Evolutionary conservation across 2,329 filamentous ascomycete species (phyloP).

Genomic region (Thielaviopsis musarum): DNA sequence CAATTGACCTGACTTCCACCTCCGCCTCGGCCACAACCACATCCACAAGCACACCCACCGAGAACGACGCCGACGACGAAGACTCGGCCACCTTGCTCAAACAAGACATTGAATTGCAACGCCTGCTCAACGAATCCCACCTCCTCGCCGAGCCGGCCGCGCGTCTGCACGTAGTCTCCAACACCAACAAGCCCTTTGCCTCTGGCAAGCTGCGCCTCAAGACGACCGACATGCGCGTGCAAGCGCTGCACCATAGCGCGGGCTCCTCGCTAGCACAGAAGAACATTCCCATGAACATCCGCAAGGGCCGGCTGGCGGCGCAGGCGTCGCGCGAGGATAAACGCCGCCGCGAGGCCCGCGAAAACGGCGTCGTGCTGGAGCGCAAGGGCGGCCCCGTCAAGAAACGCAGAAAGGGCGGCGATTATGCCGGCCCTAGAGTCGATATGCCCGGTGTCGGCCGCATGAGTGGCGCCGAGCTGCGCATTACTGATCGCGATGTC

Average conservation of each 20-base stretch:
- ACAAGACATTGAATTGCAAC: conserved; percentile 83
- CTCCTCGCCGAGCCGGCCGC: conserved; percentile 43
- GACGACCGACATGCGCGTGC: conserved; percentile 69
- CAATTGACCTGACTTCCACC: conserved; percentile 32
- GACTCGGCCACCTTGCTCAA: conserved; percentile 57
- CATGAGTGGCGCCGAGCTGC: conserved; percentile 64
- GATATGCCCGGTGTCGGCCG: conserved; percentile 66
- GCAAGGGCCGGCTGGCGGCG: conserved; percentile 67
- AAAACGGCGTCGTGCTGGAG: conserved; percentile 85
- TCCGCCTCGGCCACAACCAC: conserved; percentile 13
- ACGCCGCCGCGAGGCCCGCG: conserved; percentile 61
- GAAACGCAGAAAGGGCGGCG: conserved; percentile 24
- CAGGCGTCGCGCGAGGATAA: conserved; percentile 47
- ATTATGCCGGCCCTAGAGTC: conserved; percentile 39
- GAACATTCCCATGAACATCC: conserved; percentile 77
- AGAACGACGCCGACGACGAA: conserved; percentile 28
- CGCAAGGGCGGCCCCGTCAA: conserved; percentile 23
- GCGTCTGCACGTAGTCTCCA: conserved; percentile 22
- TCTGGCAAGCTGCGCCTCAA: conserved; percentile 61
- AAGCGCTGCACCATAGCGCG: conserved; percentile 50
- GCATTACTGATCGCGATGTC: conserved; percentile 62
- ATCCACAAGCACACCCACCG: conserved; percentile 12
- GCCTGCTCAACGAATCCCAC: conserved; percentile 80
- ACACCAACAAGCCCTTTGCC: conserved; percentile 26
- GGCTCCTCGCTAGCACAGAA: conserved; percentile 59